Percentiles rank a stretch among this genome's conserved stretches.
phyloP scores from a whole-genome alignment of 2,329 filamentous ascomycete genomes.

The Hypomyces perniciosus region DNA sequence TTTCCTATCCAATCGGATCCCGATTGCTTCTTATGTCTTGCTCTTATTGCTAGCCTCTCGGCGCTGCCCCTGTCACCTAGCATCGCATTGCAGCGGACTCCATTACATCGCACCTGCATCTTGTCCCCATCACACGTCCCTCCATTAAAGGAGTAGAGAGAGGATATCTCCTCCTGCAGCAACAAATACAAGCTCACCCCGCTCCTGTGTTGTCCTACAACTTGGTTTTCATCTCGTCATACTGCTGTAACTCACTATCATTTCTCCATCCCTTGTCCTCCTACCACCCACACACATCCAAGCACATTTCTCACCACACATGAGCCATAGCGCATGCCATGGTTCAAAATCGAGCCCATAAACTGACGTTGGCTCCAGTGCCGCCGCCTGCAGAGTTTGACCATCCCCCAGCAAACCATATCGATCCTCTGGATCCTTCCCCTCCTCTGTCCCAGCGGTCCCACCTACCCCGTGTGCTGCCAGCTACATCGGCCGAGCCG shows the following conservation, averaged over 20 bases:
- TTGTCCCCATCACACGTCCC: neutral
- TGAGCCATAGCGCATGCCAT: conserved; percentile 16
- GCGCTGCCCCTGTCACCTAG: neutral
- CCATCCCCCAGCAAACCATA: conserved; percentile 11
- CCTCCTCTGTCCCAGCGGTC: neutral
- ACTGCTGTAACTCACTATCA: neutral
- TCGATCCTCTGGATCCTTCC: neutral
- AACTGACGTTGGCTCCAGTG: conserved; percentile 26
- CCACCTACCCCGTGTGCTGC: conserved; percentile 16
- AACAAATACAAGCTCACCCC: neutral
- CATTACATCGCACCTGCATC: neutral
- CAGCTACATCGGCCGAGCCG: conserved; percentile 10
- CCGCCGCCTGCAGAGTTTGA: conserved; percentile 17
- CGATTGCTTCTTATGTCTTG: no score
- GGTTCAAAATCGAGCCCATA: conserved; percentile 19
- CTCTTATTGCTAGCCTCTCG: no score
- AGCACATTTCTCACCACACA: neutral
- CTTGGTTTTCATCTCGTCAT: neutral
- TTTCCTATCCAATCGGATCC: no score
- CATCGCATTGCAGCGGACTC: neutral
- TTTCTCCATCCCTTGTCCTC: neutral
- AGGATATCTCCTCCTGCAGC: neutral
- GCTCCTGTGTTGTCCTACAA: neutral
- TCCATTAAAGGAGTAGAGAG: neutral
- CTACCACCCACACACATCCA: neutral